Conservation (phyloP, 139 green algal species). For the Tetraselmis chui region DNA sequence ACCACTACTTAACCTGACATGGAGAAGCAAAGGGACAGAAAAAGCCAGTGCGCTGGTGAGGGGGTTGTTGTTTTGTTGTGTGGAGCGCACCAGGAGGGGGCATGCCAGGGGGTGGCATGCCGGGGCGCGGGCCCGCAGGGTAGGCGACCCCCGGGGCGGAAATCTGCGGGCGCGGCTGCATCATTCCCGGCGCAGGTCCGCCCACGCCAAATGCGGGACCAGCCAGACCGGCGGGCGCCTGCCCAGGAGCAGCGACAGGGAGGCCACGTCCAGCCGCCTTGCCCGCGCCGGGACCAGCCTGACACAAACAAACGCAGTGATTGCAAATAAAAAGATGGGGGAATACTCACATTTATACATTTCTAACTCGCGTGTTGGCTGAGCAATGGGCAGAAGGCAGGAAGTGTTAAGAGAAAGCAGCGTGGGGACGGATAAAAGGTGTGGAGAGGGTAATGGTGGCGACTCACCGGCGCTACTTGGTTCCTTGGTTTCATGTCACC, state of each 20-base stretch:
- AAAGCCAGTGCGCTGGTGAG: constrained; percentile 11
- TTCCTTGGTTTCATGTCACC: constrained; percentile 53
- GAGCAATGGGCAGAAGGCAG: background rate
- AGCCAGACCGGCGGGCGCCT: constrained; percentile 72
- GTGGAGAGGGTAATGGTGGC: background rate
- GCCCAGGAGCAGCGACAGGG: constrained; percentile 58
- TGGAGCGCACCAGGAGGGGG: constrained; percentile 20
- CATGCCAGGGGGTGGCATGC: constrained; percentile 4
- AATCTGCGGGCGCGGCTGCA: constrained; percentile 77
- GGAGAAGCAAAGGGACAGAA: too few species aligned
- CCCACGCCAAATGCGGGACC: constrained; percentile 81
- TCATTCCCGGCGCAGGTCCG: constrained; percentile 77
- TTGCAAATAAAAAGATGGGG: background rate
- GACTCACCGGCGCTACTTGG: constrained; percentile 41
- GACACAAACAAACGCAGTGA: constrained; percentile 5
- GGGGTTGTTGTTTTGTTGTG: too few species aligned
- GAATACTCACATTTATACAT: too few species aligned
- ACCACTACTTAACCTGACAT: too few species aligned
- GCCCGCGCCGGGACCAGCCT: constrained; percentile 71
- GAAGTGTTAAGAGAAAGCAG: background rate
- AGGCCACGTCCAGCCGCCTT: constrained; percentile 73
- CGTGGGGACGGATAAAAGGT: too few species aligned
- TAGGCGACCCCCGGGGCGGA: constrained; percentile 17
- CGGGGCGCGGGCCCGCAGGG: constrained; percentile 1
- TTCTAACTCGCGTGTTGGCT: too few species aligned